Evolutionary conservation across 2,329 filamentous ascomycete species (phyloP).

Genomic region (Xylariales sp.): DNA sequence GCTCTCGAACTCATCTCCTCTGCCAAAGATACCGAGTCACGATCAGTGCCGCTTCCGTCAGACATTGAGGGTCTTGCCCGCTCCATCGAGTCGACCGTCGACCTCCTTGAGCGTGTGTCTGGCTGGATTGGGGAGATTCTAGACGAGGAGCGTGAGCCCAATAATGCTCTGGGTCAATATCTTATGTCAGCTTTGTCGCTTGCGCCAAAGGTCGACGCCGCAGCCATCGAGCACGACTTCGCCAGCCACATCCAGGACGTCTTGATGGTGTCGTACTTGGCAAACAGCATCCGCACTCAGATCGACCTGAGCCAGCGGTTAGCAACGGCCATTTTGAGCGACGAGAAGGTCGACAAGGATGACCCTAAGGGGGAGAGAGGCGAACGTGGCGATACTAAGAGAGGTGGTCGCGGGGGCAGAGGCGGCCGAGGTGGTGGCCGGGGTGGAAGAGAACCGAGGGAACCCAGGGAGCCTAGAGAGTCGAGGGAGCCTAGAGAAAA

Average conservation of each 20-base stretch:
- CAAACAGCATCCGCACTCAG: conserved; percentile 98
- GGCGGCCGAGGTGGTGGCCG: conserved; percentile 45
- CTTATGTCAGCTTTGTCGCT: conserved; percentile 89
- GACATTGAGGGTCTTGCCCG: conserved; percentile 88
- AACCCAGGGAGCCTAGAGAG: conserved; percentile 47
- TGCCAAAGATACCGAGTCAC: conserved; percentile 73
- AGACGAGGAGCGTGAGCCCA: conserved; percentile 87
- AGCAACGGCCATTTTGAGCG: conserved; percentile 66
- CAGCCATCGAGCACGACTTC: conserved; percentile 94
- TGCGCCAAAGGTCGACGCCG: conserved; percentile 87
- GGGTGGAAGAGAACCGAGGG: conserved; percentile 42
- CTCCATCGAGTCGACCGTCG: conserved; percentile 80
- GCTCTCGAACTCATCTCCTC: conserved; percentile 77
- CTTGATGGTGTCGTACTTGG: conserved; percentile 94
- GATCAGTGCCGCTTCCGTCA: conserved; percentile 68
- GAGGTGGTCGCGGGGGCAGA: conserved; percentile 31
- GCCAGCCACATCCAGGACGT: conserved; percentile 99
- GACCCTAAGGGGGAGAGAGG: conserved; percentile 34
- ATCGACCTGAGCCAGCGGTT: conserved; percentile 96
- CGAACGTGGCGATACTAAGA: conserved; percentile 39
- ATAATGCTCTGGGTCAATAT: conserved; percentile 88
- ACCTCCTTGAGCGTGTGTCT: conserved; percentile 84
- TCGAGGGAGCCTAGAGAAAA: conserved; percentile 42
- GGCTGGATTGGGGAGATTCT: conserved; percentile 91
- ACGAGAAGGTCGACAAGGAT: conserved; percentile 41